phyloP scores from a whole-genome alignment of 148 eudicot species.

The Polygonum aviculare region DNA sequence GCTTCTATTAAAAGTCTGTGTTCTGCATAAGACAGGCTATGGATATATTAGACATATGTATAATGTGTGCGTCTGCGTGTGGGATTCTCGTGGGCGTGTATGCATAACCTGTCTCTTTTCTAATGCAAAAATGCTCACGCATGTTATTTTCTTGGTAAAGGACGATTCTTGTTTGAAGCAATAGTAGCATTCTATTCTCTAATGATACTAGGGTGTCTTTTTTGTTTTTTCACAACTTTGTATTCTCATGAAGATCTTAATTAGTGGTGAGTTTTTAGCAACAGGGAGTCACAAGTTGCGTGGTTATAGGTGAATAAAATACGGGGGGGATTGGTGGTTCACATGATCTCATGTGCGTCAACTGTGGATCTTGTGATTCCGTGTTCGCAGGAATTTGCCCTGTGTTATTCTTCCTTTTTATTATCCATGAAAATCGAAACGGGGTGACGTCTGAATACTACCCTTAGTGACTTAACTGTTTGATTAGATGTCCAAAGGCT shows the following conservation, averaged over 20 bases:
- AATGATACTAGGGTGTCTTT: too few species aligned
- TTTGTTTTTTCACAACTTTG: too few species aligned
- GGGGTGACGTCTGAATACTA: too few species aligned
- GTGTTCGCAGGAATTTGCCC: background rate
- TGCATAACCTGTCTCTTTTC: conserved; percentile 1
- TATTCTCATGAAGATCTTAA: too few species aligned
- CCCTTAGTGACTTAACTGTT: too few species aligned
- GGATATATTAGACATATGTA: background rate
- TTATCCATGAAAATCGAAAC: too few species aligned
- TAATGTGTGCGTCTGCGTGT: background rate
- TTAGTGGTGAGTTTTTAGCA: background rate
- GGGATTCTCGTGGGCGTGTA: background rate
- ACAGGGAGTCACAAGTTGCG: background rate
- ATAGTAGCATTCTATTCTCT: too few species aligned
- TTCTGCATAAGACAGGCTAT: background rate
- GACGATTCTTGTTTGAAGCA: conserved; percentile 5
- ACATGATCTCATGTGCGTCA: conserved; percentile 6
- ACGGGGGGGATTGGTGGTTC: background rate
- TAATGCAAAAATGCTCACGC: background rate
- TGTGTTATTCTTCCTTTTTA: too few species aligned
- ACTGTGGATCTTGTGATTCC: conserved; percentile 8
- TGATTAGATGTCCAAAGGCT: too few species aligned
- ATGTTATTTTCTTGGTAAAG: background rate
- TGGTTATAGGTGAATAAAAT: background rate
- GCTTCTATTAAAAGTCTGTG: background rate